A percentile compares a stretch with the other conserved stretches of the same genome.
These are phyloP conservation scores for Podila clonocystis DNA, from an alignment of 192 early-diverging fungal genomes.

Conservation along the genomic window DNA sequence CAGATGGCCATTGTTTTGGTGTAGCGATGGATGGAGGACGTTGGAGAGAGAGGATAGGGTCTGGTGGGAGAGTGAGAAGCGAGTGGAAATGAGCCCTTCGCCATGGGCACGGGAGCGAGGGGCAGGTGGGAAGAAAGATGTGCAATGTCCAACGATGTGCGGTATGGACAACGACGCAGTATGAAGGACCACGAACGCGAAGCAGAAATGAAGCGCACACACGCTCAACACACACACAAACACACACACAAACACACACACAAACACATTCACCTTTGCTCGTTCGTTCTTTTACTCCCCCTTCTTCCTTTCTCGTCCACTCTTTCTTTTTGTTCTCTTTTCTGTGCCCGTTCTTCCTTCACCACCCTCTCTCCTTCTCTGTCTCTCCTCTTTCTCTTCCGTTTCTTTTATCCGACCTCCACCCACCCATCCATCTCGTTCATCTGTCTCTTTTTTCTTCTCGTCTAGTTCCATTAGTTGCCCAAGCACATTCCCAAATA, in stretches of 20 bases:
- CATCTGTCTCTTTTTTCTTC: neutral
- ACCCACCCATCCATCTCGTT: neutral
- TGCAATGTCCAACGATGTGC: neutral
- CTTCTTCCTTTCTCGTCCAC: neutral
- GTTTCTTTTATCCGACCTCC: neutral
- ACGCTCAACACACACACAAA: too few species aligned
- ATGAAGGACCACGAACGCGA: neutral
- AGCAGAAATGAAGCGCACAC: neutral
- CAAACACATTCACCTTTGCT: neutral
- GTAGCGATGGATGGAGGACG: too few species aligned
- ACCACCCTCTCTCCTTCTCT: neutral
- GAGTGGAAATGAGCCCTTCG: too few species aligned
- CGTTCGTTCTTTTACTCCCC: neutral
- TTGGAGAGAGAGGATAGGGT: too few species aligned
- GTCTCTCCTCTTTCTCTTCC: too few species aligned
- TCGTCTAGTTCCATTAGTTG: too few species aligned
- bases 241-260: too few species aligned
- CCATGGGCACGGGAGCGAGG: neutral
- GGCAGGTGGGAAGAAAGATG: neutral
- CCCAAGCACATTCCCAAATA: too few species aligned
- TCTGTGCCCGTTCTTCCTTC: neutral
- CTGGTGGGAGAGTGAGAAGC: too few species aligned
- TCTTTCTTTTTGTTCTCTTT: neutral
- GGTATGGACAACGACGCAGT: neutral
- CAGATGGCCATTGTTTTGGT: too few species aligned